phyloP scores from a whole-genome alignment of 306 rosid genomes.

The Cucumis melo region DNA sequence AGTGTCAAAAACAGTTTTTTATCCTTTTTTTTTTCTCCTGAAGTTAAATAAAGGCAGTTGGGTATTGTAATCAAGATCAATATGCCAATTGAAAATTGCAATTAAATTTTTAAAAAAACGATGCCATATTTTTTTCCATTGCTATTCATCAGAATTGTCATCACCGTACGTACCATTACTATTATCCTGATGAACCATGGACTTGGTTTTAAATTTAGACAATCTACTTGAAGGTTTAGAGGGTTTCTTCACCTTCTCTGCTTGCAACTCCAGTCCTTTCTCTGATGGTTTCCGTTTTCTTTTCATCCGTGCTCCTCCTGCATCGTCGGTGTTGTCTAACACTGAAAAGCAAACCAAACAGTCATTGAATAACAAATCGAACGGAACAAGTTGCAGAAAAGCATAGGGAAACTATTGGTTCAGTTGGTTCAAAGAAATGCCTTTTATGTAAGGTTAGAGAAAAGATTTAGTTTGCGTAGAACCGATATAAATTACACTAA shows the following conservation, averaged over 20 bases:
- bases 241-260: constrained; percentile 54
- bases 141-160: constrained; percentile 39
- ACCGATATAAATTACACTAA: background rate
- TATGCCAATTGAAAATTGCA: background rate
- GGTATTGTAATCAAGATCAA: background rate
- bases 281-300: constrained; percentile 80
- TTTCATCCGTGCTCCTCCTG: constrained; percentile 43
- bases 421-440: background rate
- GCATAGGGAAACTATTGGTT: background rate
- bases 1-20: background rate
- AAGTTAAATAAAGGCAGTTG: background rate
- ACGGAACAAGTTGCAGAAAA: background rate
- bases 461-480: background rate
- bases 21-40: background rate
- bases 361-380: background rate
- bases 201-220: constrained; percentile 31
- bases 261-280: constrained; percentile 79
- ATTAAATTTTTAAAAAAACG: background rate
- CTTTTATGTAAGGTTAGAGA: background rate
- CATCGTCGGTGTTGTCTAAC: constrained; percentile 34
- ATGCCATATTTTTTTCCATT: background rate
- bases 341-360: constrained; percentile 1
- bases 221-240: constrained; percentile 36
- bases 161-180: constrained; percentile 33
- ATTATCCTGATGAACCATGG: constrained; percentile 31